Base-by-base conservation (phyloP, 2,329 filamentous ascomycete species). In the Pyrenophora teres region DNA sequence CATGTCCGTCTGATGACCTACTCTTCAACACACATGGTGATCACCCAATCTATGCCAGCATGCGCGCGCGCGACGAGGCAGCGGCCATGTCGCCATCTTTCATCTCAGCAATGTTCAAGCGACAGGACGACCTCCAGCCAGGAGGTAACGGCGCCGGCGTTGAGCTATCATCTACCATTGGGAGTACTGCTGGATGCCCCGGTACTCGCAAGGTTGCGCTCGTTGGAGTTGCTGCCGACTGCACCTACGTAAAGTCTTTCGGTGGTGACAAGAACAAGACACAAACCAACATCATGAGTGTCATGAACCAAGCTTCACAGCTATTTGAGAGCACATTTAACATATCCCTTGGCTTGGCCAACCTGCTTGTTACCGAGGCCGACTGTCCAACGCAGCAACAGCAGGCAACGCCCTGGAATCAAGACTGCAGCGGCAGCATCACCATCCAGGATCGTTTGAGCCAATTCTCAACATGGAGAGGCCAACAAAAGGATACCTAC, bases 321-420 rank as follows among this genome's bases (percentile, higher is more conserved):
- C 77, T 97, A 8, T 99, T 94, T 69, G 94, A 99, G 73, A 85
- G 81, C 63, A 89, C 89, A 6, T 97, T 99, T 78, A 97, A 97
- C 74, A 93, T 99, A 64, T 93, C 92, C 0, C 84, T 99, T 31
- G 94, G 92, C 37, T 84, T 99, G 54, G 85, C 87, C 62, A 96
- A 96, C 68, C 75, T 99, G 46, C 89, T 91, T 25, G 84, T 97
- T 55, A 90, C 85, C 50, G 85, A 90, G 38, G 74, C 81, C 3
- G 78, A 79, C n/a, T 99, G 94, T 67, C 90, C 93, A 0, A 83
- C 84, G 3, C 83, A 85, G 0, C 77, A 88, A 5, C 81, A 86
- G 8, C 69, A 83, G 2, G 82, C 86, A 4, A 87, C 89, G 0
- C 86, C 86, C 1, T 99, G 93, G 92, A 99, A 99, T 68, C 79